These are phyloP conservation scores for Phytophthora tubulina DNA, from an alignment of 352 stramenopile species.

Conservation along the genomic window DNA sequence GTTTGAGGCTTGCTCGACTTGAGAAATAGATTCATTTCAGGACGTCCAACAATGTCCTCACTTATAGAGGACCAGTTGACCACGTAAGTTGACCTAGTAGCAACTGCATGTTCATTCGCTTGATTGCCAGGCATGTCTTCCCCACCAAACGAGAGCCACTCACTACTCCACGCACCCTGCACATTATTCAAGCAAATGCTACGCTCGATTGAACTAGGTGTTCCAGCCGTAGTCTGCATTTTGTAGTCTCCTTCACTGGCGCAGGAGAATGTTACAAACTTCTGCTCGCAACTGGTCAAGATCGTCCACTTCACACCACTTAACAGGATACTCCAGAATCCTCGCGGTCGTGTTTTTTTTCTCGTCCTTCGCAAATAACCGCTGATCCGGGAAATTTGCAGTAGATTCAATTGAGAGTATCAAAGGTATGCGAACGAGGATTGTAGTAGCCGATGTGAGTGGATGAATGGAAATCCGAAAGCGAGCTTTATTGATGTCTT, in stretches of 20 bases:
- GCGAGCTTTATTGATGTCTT: too few species aligned
- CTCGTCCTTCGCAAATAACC: too few species aligned
- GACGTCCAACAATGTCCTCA: constrained; percentile 41
- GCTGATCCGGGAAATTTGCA: too few species aligned
- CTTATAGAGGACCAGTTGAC: constrained; percentile 35
- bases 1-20: constrained; percentile 51
- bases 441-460: too few species aligned
- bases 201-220: constrained; percentile 20
- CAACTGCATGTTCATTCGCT: constrained; percentile 46
- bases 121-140: constrained; percentile 62
- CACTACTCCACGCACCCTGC: constrained; percentile 58
- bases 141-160: constrained; percentile 63
- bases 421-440: too few species aligned
- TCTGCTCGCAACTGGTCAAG: too few species aligned
- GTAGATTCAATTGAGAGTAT: too few species aligned
- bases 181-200: constrained; percentile 42
- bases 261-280: constrained; percentile 49
- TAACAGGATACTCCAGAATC: too few species aligned
- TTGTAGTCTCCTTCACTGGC: constrained; percentile 21
- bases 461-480: too few species aligned
- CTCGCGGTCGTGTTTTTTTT: too few species aligned
- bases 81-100: constrained; percentile 50
- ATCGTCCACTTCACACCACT: too few species aligned
- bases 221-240: constrained; percentile 4
- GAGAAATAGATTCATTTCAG: constrained; percentile 48